Percentiles rank a stretch among this genome's conserved stretches.
Evolutionary conservation across 2,329 filamentous ascomycete genomes (phyloP).

Genomic region (Septoria linicola): DNA sequence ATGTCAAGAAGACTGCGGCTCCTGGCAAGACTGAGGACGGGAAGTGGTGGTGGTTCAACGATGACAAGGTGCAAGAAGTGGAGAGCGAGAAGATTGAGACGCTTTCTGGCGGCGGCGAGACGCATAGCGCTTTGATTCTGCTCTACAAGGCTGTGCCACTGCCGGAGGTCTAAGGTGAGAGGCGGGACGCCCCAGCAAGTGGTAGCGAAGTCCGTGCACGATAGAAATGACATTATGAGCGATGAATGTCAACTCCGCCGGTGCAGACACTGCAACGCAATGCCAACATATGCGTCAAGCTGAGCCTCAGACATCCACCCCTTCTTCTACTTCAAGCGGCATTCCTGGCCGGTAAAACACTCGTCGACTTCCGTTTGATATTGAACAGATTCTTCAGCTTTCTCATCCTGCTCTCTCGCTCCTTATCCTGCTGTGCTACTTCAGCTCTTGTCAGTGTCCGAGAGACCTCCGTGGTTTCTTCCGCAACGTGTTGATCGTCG

Average conservation of each 20-base stretch:
- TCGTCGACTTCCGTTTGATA: constrained; percentile 33
- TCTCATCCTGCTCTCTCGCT: constrained; percentile 36
- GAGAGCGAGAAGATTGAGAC: constrained; percentile 86
- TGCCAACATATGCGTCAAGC: no score
- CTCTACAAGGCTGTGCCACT: constrained; percentile 74
- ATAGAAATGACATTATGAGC: neutral
- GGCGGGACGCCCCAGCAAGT: neutral
- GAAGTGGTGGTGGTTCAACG: constrained; percentile 99
- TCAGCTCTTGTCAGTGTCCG: constrained; percentile 31
- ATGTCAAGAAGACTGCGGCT: constrained; percentile 89
- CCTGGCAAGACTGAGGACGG: constrained; percentile 83
- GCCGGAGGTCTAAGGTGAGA: constrained; percentile 40
- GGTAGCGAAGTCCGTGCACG: neutral
- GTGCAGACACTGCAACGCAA: no score
- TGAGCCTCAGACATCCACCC: neutral
- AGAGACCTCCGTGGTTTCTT: constrained; percentile 3
- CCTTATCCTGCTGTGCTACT: constrained; percentile 36
- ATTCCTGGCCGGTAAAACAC: constrained; percentile 11
- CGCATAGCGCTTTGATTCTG: constrained; percentile 77
- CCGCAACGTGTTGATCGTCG: constrained; percentile 9
- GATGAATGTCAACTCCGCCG: no score
- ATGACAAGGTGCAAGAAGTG: constrained; percentile 94
- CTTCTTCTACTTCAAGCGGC: constrained; percentile 3
- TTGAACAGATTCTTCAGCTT: constrained; percentile 39
- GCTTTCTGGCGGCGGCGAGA: constrained; percentile 78